Evolutionary conservation across 192 early-diverging fungal species (phyloP), one percentile per base, ranked within the genome.

Genomic region (Phlyctochytrium planicorne): DNA sequence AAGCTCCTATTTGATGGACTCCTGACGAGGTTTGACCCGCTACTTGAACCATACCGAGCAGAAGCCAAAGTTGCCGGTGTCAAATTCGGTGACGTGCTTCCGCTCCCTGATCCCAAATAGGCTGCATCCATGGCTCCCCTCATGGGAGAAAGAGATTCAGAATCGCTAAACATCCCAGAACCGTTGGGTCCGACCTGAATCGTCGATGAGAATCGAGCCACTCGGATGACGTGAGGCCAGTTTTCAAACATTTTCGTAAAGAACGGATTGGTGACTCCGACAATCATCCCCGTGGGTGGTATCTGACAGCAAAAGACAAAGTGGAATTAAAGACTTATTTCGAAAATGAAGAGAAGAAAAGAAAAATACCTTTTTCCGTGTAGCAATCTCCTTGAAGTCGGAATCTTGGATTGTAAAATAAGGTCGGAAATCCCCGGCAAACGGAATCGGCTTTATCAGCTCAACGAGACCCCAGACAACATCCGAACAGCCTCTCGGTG

Each of bases 321-420:
- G 53, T n/a, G n/a, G n/a, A n/a, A n/a, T n/a, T n/a, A n/a, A n/a
- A n/a, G n/a, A n/a, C n/a, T n/a, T n/a, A n/a, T n/a, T n/a, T n/a
- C n/a, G n/a, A n/a, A 69, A 31, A 20, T 27, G 29, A n/a, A 17
- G 20, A 24, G 53, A 23, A 61, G 16, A 53, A 40, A 33, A 27
- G 0, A 20, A 68, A 30, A 1, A 2, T 17, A 47, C 24, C 33
- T 73, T 27, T 62, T 72, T 59, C 35, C 80, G 40, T 67, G 73
- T 87, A 34, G 77, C 81, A 72, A 91, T 84, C 31, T 79, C 76
- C 59, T 90, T 89, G 61, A 97, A 93, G 72, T 98, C 97, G 2
- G 90, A 78, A 71, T 96, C 95, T 73, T 96, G 94, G 63, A 98
- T 93, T 2, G 97, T 98, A 71, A 98, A 95, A 63, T 96, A 98